Base-by-base conservation (phyloP, 2,329 filamentous ascomycete species). In the Paracamarosporium sp. region DNA sequence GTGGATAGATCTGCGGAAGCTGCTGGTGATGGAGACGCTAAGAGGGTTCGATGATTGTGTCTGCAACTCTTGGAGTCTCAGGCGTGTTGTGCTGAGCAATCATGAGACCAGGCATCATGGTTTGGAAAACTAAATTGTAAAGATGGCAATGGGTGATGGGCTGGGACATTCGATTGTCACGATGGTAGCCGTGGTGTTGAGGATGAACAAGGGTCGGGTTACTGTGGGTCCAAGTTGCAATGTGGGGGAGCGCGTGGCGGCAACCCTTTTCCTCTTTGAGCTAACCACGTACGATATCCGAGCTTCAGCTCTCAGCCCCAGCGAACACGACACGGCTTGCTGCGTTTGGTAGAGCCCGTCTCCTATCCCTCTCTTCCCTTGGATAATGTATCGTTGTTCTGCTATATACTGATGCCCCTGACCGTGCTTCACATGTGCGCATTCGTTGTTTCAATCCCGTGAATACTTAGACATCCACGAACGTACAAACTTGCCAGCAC, bases 301-400 rank as follows among this genome's bases (percentile, higher is more conserved):
- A 59, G 41, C 59, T 67, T 64, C 65, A 70, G 67, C 65, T 57
- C 66, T 69, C 69, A 70, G 71, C 69, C 68, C 70, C 62, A 63
- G 61, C 56, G 50, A 40, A 38, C 51, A 50, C 51, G 44, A 56
- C 40, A 46, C 44, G 61, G 55, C 54, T 52, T 41, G 63, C 58
- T 54, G 43, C 48, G 59, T 53, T 51, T 48, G n/a, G 30, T 56
- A 35, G 50, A 55, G 53, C 52, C 44, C 50, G 35, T 59, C 56
- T 65, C 55, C 59, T 66, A 62, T 65, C 63, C 55, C 60, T 67
- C 61, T 48, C 38, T 56, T 56, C 55, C 58, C 44, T 24, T 54
- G 30, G 4, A 48, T 52, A 60, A 60, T 63, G 53, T 60, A 65
- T 46, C 24, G 35, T 50, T 46, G 33, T 59, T 48, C 33, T 30